Percentiles rank a stretch among this genome's conserved stretches.
phyloP scores from a whole-genome alignment of 345 rosid species.

The Sapria himalayana region DNA sequence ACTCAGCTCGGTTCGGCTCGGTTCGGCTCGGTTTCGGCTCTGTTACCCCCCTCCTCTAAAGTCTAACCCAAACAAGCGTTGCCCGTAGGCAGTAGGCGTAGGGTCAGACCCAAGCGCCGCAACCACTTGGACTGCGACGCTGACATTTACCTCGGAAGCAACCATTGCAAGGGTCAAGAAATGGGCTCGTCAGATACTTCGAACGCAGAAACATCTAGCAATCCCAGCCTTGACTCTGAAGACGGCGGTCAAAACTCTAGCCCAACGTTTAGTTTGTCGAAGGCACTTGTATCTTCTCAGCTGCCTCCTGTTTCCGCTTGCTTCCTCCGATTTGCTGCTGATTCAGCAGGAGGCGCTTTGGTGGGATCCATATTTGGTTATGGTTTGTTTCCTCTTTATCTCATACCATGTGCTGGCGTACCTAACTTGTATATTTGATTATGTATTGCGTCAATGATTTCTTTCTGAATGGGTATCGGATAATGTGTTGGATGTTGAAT shows the following conservation, averaged over 20 bases:
- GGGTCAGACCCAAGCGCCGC: too few relatives aligned
- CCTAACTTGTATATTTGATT: background rate
- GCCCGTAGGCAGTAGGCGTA: too few relatives aligned
- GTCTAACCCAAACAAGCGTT: too few relatives aligned
- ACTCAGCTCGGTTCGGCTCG: too few relatives aligned
- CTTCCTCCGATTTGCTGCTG: constrained; percentile 45
- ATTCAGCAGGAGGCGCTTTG: constrained; percentile 73
- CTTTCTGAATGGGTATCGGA: background rate
- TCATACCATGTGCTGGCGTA: background rate
- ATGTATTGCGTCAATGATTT: background rate
- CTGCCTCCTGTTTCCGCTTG: constrained; percentile 37
- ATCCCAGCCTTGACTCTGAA: constrained; percentile 10
- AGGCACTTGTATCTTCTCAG: constrained; percentile 20
- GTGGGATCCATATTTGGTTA: constrained; percentile 78
- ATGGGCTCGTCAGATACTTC: constrained; percentile 26
- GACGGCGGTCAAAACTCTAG: constrained; percentile 7
- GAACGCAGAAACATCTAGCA: constrained; percentile 10
- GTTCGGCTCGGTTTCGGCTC: too few relatives aligned
- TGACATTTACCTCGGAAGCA: too few relatives aligned
- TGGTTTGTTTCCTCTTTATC: constrained; percentile 18
- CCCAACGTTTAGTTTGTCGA: constrained; percentile 14
- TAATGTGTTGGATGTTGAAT: background rate
- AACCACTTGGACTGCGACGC: too few relatives aligned
- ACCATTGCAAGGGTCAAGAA: too few relatives aligned
- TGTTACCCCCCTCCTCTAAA: too few relatives aligned